A percentile compares a stretch with the other conserved stretches of the same genome.
These are phyloP conservation scores for Neoboletus brunneissimus DNA, from an alignment of 768 basidiomycete genomes.

Conservation along the genomic window DNA sequence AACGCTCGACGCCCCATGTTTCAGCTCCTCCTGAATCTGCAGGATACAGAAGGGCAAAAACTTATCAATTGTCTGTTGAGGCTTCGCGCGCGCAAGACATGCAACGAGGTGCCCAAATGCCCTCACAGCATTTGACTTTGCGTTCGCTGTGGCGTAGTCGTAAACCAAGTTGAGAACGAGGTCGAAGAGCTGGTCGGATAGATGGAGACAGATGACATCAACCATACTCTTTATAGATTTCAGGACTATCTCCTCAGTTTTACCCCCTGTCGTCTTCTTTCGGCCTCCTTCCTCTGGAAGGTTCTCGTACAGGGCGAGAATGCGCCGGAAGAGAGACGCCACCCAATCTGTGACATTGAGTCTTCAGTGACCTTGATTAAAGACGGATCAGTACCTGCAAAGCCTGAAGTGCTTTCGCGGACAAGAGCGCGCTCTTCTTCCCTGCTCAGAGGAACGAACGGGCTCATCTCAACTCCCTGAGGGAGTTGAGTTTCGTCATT, in stretches of 20 bases:
- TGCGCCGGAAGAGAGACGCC: slow-evolving; percentile 68
- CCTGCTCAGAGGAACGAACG: slow-evolving; percentile 40
- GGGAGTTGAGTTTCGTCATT: slow-evolving; percentile 47
- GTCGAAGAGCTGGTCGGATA: slow-evolving; percentile 66
- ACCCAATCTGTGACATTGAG: slow-evolving; percentile 64
- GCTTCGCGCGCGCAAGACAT: slow-evolving; percentile 75
- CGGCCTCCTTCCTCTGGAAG: slow-evolving; percentile 93
- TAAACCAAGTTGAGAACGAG: slow-evolving; percentile 80
- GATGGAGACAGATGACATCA: slow-evolving; percentile 77
- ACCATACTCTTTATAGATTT: slow-evolving; percentile 77
- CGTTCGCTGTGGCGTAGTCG: slow-evolving; percentile 86
- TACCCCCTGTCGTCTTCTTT: slow-evolving; percentile 82
- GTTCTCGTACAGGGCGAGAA: slow-evolving; percentile 84
- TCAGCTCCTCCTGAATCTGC: slow-evolving; percentile 82
- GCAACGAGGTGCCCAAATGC: slow-evolving; percentile 87
- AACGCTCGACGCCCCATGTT: slow-evolving; percentile 84
- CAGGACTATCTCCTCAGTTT: slow-evolving; percentile 68
- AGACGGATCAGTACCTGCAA: slow-evolving; percentile 54
- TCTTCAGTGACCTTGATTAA: not conserved
- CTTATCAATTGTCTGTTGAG: slow-evolving; percentile 71
- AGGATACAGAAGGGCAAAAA: slow-evolving; percentile 75
- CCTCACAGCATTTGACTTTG: slow-evolving; percentile 86
- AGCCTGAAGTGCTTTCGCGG: slow-evolving; percentile 73
- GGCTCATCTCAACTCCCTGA: slow-evolving; percentile 43
- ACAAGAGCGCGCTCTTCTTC: slow-evolving; percentile 72